phyloP scores from a whole-genome alignment of 352 stramenopile species.

The Globisporangium megalacanthum region DNA sequence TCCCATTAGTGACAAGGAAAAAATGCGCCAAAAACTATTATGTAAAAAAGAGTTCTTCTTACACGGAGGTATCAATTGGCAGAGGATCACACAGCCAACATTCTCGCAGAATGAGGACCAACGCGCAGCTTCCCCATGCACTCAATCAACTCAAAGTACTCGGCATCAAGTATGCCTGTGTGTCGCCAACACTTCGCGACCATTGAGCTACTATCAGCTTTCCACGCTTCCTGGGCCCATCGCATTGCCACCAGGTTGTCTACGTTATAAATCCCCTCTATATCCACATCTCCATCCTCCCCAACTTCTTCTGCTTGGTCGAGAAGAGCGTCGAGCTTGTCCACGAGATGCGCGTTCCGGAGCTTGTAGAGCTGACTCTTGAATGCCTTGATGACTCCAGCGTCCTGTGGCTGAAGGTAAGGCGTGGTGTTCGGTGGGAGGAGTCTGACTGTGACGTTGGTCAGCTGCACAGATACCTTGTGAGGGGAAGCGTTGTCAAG shows the following conservation, averaged over 20 bases:
- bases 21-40: too few relatives aligned
- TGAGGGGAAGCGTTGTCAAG: constrained; percentile 2
- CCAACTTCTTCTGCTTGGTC: not conserved
- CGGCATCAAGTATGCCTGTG: too few relatives aligned
- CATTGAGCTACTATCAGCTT: too few relatives aligned
- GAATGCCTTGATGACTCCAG: not conserved
- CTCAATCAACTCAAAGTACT: too few relatives aligned
- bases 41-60: too few relatives aligned
- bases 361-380: constrained; percentile 3
- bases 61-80: too few relatives aligned
- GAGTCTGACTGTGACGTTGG: not conserved
- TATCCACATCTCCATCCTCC: not conserved
- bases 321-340: not conserved
- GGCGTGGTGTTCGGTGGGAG: not conserved
- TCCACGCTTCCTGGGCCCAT: too few relatives aligned
- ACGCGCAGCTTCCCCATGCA: too few relatives aligned
- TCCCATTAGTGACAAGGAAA: too few relatives aligned
- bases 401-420: constrained; percentile 1
- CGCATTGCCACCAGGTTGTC: constrained; percentile 2
- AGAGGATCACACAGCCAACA: too few relatives aligned
- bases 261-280: not conserved
- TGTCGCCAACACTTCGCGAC: too few relatives aligned
- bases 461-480: not conserved
- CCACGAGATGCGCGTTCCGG: not conserved
- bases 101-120: too few relatives aligned